phyloP scores from a whole-genome alignment of 1,284 basidiomycete genomes.

The Chondrostereum purpureum region DNA sequence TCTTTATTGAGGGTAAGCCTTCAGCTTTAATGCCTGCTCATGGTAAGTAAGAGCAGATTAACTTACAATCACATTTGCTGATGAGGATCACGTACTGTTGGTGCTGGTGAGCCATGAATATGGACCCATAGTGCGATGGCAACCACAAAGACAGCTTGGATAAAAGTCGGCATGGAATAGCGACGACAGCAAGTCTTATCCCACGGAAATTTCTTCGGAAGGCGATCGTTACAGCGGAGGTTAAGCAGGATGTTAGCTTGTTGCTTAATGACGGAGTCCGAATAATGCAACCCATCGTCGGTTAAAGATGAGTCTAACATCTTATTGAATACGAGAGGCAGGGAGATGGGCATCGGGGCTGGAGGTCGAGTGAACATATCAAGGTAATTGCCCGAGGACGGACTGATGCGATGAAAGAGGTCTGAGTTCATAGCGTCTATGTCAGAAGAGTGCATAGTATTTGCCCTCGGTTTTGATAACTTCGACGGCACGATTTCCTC shows the following conservation, averaged over 20 bases:
- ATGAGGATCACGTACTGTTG: constrained; percentile 17
- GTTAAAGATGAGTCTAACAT: constrained; percentile 72
- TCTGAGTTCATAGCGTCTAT: constrained; percentile 88
- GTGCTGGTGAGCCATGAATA: constrained; percentile 30
- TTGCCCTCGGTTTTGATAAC: constrained; percentile 55
- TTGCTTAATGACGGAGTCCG: constrained; percentile 50
- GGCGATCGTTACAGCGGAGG: constrained; percentile 69
- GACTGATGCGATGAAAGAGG: constrained; percentile 61
- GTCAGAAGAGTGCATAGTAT: constrained; percentile 66
- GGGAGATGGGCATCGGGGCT: constrained; percentile 38
- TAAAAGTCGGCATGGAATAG: constrained; percentile 61
- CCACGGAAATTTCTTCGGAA: constrained; percentile 65
- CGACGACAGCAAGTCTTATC: constrained; percentile 80
- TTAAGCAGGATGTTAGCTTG: constrained; percentile 82
- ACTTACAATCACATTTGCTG: constrained; percentile 2
- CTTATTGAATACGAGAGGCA: constrained; percentile 74
- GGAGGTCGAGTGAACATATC: constrained; percentile 19
- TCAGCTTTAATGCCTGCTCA: constrained; percentile 11
- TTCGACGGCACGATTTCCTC: constrained; percentile 56
- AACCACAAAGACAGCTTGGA: constrained; percentile 57
- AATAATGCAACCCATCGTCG: constrained; percentile 80
- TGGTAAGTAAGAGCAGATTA: constrained; percentile 4
- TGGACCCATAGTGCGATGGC: constrained; percentile 50
- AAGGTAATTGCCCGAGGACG: constrained; percentile 27
- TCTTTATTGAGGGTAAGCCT: constrained; percentile 29